A percentile compares a stretch with the other conserved stretches of the same genome.
These are phyloP conservation scores for Panus rudis DNA, from an alignment of 768 basidiomycete species.

Conservation along the genomic window DNA sequence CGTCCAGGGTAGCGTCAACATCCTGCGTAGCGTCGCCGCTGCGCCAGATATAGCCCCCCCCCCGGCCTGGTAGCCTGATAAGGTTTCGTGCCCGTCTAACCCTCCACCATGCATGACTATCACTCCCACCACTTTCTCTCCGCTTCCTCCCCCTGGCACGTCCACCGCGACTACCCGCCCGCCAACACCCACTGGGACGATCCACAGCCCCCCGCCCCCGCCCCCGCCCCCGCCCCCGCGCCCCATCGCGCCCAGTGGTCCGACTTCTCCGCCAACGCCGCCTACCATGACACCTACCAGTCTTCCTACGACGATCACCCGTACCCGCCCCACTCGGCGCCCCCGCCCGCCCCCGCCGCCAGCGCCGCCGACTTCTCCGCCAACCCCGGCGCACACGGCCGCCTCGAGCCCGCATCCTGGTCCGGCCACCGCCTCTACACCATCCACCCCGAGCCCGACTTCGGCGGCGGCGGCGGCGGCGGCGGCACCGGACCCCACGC, in stretches of 20 bases:
- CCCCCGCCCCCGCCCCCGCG: conserved; percentile 18
- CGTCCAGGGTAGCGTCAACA: no score
- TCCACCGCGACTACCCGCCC: background rate
- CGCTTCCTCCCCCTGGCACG: conserved; percentile 1
- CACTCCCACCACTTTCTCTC: background rate
- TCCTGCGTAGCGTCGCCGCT: no score
- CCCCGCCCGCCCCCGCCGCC: background rate
- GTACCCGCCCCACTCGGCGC: no score
- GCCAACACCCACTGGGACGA: background rate
- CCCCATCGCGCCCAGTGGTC: conserved; percentile 11
- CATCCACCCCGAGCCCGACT: background rate
- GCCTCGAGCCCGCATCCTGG: conserved; percentile 8
- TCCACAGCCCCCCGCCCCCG: background rate
- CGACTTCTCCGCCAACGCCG: background rate
- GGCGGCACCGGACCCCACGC: no score
- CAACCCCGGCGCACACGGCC: background rate
- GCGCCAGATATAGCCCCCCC: no score
- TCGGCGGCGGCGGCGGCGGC: no score
- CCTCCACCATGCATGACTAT: background rate
- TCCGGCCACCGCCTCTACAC: conserved; percentile 5
- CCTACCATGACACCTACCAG: conserved; percentile 6
- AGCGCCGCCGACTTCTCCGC: background rate
- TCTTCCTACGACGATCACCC: conserved; percentile 2
- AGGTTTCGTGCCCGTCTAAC: no score
- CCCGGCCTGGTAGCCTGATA: no score